Evolutionary conservation across 2,329 filamentous ascomycete genomes (phyloP).

Genomic region (Venturia nashicola): DNA sequence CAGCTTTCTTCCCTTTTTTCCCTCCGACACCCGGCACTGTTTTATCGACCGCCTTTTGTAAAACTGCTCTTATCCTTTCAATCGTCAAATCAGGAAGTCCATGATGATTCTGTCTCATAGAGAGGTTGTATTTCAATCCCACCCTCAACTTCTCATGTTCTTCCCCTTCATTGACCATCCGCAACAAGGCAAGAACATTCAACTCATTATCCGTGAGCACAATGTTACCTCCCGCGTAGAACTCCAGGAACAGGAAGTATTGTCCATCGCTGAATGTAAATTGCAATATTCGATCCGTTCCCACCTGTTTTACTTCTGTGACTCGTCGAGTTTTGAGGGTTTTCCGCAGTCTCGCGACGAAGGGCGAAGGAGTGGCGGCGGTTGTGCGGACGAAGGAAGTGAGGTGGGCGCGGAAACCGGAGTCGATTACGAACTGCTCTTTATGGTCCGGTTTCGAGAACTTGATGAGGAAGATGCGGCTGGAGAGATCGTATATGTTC

Average conservation of each 20-base stretch:
- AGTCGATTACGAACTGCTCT: conserved; percentile 85
- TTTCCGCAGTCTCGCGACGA: conserved; percentile 77
- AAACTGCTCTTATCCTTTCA: conserved; percentile 55
- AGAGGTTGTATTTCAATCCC: conserved; percentile 66
- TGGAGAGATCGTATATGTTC: conserved; percentile 89
- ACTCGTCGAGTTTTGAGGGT: conserved; percentile 76
- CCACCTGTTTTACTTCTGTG: conserved; percentile 71
- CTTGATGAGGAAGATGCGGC: conserved; percentile 88
- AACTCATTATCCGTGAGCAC: conserved; percentile 78
- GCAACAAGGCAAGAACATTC: conserved; percentile 68
- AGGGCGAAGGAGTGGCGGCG: conserved; percentile 69
- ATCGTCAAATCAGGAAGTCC: conserved; percentile 64
- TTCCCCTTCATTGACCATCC: conserved; percentile 67
- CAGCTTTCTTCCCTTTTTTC: conserved; percentile 62
- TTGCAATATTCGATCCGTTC: conserved; percentile 87
- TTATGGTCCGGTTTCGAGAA: conserved; percentile 83
- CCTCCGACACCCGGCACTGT: conserved; percentile 33
- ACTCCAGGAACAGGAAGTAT: conserved; percentile 82
- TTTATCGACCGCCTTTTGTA: conserved; percentile 53
- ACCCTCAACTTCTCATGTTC: conserved; percentile 74
- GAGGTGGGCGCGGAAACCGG: conserved; percentile 89
- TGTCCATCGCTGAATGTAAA: conserved; percentile 85
- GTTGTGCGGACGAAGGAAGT: conserved; percentile 84
- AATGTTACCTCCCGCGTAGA: conserved; percentile 92
- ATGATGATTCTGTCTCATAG: conserved; percentile 70